Base-by-base conservation (phyloP, 2,329 filamentous ascomycete genomes). In the Sclerotinia nivalis region DNA sequence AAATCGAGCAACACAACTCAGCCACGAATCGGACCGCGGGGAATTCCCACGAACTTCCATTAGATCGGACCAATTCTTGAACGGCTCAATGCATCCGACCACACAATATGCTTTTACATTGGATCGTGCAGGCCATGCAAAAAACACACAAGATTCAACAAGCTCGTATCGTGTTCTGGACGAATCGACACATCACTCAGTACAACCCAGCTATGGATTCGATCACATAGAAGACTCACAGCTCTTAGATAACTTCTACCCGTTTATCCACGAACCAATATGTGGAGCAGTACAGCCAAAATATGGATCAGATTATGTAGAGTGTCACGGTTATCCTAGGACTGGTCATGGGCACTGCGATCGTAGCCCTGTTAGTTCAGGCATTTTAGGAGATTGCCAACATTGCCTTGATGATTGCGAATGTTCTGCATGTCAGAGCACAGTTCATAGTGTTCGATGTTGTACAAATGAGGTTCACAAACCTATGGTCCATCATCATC, bases 331-430 rank as follows among this genome's bases (percentile, higher is more conserved):
- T 2, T 76, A 76, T 70, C 75, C 76, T 55, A 65, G 72, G 55
- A 76, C 76, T 28, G 74, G 75, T 31, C 73, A 76, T 66, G 47
- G 69, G 47, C 66, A 54, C n/a, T 61, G 69, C 22, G 69, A 72
- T 37, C 69, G 73, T 10, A 76, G 75, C 52, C 73, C 73, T n/a
- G 62, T 70, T 10, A 69, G 45, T 31, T 68, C 71, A 5, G 76
- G 73, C 2, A 50, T 73, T 25, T 66, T 77, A 58, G 76, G 76
- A 37, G 71, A 73, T 61, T 78, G 76, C 34, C 76, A 77, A 62
- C 76, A 78, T 58, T 77, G 75, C 50, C 71, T 74, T 37, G 73
- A 78, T 59, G 76, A 77, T 61, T 78, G 74, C 52, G 70, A 72
- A 22, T 76, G 74, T 67, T 61, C 43, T 40, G 72, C 76, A 13